Percentiles rank a stretch among this genome's conserved stretches.
Conservation (phyloP, 2,329 filamentous ascomycete genomes). For the Aspergillus latus region DNA sequence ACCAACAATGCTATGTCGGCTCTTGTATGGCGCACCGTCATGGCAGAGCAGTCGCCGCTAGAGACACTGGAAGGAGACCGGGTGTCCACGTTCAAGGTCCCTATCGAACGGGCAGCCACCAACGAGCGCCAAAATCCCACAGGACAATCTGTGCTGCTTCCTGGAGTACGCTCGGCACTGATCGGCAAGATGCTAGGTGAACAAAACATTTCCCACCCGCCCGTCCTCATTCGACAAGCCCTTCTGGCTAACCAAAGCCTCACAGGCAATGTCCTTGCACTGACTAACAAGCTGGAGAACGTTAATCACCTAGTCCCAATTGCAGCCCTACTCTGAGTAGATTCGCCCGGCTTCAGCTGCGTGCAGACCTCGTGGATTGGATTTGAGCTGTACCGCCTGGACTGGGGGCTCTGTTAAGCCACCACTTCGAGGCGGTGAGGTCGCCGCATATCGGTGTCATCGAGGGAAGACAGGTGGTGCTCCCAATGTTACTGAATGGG, state of each 20-base stretch:
- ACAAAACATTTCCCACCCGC: constrained; percentile 34
- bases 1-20: constrained; percentile 41
- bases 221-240: constrained; percentile 35
- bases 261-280: constrained; percentile 24
- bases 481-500: constrained; percentile 34
- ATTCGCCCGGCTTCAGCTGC: constrained; percentile 37
- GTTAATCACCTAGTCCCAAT: constrained; percentile 34
- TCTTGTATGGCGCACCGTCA: constrained; percentile 37
- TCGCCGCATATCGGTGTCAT: constrained; percentile 34
- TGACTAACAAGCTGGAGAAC: constrained; percentile 35
- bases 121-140: constrained; percentile 37
- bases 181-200: constrained; percentile 30
- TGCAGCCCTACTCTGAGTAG: constrained; percentile 29
- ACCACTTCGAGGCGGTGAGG: constrained; percentile 32
- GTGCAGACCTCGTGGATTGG: constrained; percentile 38
- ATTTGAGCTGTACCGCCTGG: constrained; percentile 34
- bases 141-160: constrained; percentile 41
- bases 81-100: constrained; percentile 39
- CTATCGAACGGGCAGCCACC: constrained; percentile 40
- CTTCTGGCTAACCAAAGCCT: constrained; percentile 35
- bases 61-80: constrained; percentile 32
- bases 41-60: constrained; percentile 30
- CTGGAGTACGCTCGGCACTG: constrained; percentile 36
- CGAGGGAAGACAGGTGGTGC: constrained; percentile 35
- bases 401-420: constrained; percentile 35